Evolutionary conservation across 73 alveolate genomes (phyloP).

Genomic region (Tetrahymena borealis): DNA sequence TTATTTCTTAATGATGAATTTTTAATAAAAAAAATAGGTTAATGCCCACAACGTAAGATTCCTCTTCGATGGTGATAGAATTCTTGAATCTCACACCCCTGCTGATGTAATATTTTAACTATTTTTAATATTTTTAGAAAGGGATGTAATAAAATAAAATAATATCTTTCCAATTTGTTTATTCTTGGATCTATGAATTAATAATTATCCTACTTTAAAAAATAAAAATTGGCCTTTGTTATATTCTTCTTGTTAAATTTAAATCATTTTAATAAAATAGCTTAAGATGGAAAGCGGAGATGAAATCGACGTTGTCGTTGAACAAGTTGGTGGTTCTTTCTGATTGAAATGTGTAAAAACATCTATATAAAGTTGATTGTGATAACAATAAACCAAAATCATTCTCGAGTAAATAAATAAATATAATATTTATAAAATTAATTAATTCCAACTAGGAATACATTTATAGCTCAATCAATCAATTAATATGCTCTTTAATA

Average conservation of each 20-base stretch:
- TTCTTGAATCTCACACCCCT: constrained; percentile 19
- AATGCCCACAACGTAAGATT: constrained; percentile 24
- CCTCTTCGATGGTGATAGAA: constrained; percentile 27
- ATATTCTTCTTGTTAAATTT: no score
- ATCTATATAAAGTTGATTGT: not conserved
- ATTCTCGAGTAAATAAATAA: no score
- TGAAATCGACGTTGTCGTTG: constrained; percentile 41
- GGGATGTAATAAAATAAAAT: no score
- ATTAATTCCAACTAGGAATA: no score
- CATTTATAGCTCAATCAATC: no score
- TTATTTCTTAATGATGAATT: not conserved
- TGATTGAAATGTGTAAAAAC: not conserved
- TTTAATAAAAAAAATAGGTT: not conserved
- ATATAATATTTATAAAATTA: no score
- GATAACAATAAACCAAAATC: not conserved
- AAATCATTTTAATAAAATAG: no score
- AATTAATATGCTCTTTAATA: no score
- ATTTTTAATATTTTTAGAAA: no score
- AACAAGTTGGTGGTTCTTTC: constrained; percentile 20
- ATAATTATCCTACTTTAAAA: not conserved
- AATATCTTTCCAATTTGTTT: no score
- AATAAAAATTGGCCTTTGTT: not conserved
- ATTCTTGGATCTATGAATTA: no score
- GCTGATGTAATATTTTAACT: not conserved
- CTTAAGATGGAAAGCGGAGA: constrained; percentile 32